Evolutionary conservation across 1,284 basidiomycete genomes (phyloP), one percentile per base, ranked within the genome.

Genomic region (Ustilago shanxiensis): DNA sequence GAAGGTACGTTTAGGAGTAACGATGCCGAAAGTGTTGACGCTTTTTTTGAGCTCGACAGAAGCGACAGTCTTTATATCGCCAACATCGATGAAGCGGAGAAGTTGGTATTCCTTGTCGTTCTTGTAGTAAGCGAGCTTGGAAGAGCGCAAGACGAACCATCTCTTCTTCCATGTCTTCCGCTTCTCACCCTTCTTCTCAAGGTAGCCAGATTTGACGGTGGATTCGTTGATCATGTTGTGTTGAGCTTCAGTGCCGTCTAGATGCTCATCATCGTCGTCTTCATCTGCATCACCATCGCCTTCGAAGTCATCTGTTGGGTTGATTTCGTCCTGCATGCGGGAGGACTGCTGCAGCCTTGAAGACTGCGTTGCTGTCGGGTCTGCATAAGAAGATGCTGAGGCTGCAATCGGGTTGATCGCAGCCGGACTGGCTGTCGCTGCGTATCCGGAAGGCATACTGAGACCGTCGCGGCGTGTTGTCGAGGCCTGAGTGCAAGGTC

Each of bases 121-220:
- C 89, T 98, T 98, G 91, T 99, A 99, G 88, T 97, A 98, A 14
- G 95, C 95, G 55, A 99, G 88, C 86, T 95, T 94, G 18, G 93
- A 93, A 0, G 93, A 91, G 16, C 96, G 90, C 67, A 99, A 88
- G 0, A 99, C 97, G 81, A 98, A 99, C 96, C 96, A 99, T 39
- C 96, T 90, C 88, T 95, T 95, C 89, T 98, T 98, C 96, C 96
- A 99, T 1, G 92, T 94, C 94, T 98, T 98, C 87, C 97, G 89
- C 72, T 95, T 90, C 87, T 98, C 95, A 77, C 96, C 95, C 88
- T 95, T 96, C 89, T 98, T 98, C 89, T 91, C 92, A 57, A 98
- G 88, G 88, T 95, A 97, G 2, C 95, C 95, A 24, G 92, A 91
- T 87, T 95, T 96, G 85, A 97, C 89, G 41, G 93, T 91, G 57